phyloP scores from a whole-genome alignment of 2,329 filamentous ascomycete genomes.

The Neofusicoccum parvum region DNA sequence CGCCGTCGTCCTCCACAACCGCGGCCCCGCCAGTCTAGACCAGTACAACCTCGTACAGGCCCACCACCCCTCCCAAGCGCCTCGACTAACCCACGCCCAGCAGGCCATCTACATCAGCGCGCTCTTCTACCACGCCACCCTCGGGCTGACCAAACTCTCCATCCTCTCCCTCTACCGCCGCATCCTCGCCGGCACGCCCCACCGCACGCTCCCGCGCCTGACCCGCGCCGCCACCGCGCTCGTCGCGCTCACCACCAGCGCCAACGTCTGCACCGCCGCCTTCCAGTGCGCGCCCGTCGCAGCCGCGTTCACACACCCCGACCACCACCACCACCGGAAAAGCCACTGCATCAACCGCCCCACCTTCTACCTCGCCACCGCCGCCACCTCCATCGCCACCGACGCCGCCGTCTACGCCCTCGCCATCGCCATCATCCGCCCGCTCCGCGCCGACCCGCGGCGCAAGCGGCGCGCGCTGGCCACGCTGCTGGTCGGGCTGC shows the following conservation, averaged over 20 bases:
- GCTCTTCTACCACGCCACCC: slow-evolving; percentile 51
- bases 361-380: slow-evolving; percentile 30
- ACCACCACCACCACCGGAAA: background rate
- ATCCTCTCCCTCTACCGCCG: slow-evolving; percentile 47
- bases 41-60: slow-evolving; percentile 7
- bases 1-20: slow-evolving; percentile 28
- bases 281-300: slow-evolving; percentile 29
- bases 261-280: slow-evolving; percentile 1
- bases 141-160: slow-evolving; percentile 53
- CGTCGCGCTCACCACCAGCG: background rate
- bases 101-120: slow-evolving; percentile 46
- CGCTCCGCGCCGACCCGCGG: slow-evolving; percentile 27
- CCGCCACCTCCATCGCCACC: slow-evolving; percentile 26
- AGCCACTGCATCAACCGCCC: slow-evolving; percentile 26
- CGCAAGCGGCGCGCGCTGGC: slow-evolving; percentile 23
- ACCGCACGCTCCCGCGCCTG: slow-evolving; percentile 20
- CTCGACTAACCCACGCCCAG: slow-evolving; percentile 24
- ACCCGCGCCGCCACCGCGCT: slow-evolving; percentile 26
- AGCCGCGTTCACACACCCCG: slow-evolving; percentile 28
- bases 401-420: slow-evolving; percentile 29
- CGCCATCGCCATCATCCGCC: slow-evolving; percentile 27
- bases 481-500: slow-evolving; percentile 27
- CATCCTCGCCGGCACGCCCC: slow-evolving; percentile 27
- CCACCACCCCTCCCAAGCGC: background rate
- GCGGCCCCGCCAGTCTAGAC: slow-evolving; percentile 27